These are phyloP conservation scores for Silene noctiflora DNA, from an alignment of 179 eudicot species.

Conservation along the genomic window DNA sequence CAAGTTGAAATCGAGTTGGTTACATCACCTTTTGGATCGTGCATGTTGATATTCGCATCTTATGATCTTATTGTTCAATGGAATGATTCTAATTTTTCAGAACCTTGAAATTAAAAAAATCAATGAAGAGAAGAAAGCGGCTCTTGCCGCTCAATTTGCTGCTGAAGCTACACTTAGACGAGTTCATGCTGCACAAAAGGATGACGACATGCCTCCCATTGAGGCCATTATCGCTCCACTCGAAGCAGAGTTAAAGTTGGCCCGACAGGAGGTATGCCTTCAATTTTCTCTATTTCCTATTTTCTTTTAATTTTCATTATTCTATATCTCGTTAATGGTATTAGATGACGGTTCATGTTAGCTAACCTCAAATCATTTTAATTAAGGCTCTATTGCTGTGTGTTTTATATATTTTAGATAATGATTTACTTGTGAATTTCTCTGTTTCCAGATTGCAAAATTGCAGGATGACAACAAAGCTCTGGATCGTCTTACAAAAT, in stretches of 20 bases:
- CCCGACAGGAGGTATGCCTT: conserved; percentile 69
- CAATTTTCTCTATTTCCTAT: neutral
- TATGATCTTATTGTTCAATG: neutral
- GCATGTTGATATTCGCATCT: conserved; percentile 5
- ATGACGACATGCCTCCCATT: conserved; percentile 98
- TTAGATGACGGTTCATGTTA: neutral
- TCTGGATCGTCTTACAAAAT: conserved; percentile 90
- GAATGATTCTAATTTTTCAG: conserved; percentile 35
- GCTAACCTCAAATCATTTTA: neutral
- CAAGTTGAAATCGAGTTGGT: neutral
- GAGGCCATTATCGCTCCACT: conserved; percentile 93
- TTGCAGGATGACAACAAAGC: conserved; percentile 94
- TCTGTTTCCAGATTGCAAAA: conserved; percentile 63
- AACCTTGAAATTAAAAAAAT: conserved; percentile 91
- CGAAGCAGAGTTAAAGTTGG: conserved; percentile 93
- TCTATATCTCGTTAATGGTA: too few species aligned
- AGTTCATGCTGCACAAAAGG: conserved; percentile 95
- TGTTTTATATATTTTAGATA: neutral
- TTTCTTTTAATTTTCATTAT: too few species aligned
- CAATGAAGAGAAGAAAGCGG: conserved; percentile 94
- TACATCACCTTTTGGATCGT: neutral
- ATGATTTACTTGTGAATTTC: neutral
- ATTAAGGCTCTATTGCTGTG: too few species aligned
- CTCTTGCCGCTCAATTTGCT: conserved; percentile 97
- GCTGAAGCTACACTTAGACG: conserved; percentile 96